A percentile compares a stretch with the other conserved stretches of the same genome.
Evolutionary conservation across 2,329 filamentous ascomycete species (phyloP).

Genomic region (Talaromyces sp.): DNA sequence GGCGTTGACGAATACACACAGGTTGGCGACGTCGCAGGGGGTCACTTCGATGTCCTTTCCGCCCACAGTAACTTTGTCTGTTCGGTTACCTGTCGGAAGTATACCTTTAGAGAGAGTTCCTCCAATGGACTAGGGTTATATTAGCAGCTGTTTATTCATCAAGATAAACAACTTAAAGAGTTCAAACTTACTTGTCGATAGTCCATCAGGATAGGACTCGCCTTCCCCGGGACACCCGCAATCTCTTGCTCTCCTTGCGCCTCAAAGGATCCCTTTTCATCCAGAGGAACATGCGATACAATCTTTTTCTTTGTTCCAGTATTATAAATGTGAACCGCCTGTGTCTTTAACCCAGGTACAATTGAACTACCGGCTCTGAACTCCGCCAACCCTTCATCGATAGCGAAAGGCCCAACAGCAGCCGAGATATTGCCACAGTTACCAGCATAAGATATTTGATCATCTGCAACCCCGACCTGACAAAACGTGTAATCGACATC

Average conservation of each 20-base stretch:
- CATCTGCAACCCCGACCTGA: slow-evolving; percentile 65
- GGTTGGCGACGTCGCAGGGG: slow-evolving; percentile 18
- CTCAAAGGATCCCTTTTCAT: slow-evolving; percentile 6
- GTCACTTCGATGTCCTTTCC: slow-evolving; percentile 17
- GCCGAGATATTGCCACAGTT: slow-evolving; percentile 78
- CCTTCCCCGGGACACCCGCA: slow-evolving; percentile 15
- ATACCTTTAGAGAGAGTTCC: slow-evolving; percentile 10
- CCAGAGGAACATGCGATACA: slow-evolving; percentile 18
- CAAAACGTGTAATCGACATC: slow-evolving; percentile 74
- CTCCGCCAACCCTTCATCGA: slow-evolving; percentile 43
- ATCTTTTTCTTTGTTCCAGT: slow-evolving; percentile 15
- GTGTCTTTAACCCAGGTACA: slow-evolving; percentile 8
- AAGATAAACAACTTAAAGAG: not conserved
- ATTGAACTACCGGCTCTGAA: slow-evolving; percentile 5
- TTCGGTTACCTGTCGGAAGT: slow-evolving; percentile 8
- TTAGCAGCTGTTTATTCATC: not conserved
- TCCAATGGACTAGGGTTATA: slow-evolving; percentile 8
- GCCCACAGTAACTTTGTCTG: slow-evolving; percentile 7
- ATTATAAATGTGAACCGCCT: slow-evolving; percentile 18
- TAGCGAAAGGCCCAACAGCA: slow-evolving; percentile 67
- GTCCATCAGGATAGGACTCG: slow-evolving; percentile 18
- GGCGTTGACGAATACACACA: slow-evolving; percentile 17
- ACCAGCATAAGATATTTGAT: slow-evolving; percentile 64
- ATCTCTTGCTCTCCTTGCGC: slow-evolving; percentile 10
- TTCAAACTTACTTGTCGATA: slow-evolving; percentile 13